Conservation (phyloP, 805 yeast genomes). For the Isabelozyma gotoi region DNA sequence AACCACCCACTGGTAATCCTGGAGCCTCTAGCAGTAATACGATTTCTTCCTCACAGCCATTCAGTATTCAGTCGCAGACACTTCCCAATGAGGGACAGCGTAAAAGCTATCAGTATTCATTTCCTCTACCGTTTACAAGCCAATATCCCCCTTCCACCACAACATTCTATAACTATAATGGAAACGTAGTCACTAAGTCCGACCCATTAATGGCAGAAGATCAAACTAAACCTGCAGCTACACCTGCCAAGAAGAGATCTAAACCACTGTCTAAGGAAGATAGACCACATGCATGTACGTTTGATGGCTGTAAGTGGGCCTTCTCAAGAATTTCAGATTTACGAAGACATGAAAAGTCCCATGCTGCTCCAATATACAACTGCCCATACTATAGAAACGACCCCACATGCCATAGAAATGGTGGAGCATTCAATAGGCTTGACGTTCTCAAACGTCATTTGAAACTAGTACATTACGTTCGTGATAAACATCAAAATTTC, state of each 20-base stretch:
- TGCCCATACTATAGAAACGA: slow-evolving; percentile 74
- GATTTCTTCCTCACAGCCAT: no score
- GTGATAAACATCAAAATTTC: slow-evolving; percentile 34
- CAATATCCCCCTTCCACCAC: background rate
- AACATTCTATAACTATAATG: background rate
- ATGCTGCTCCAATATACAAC: slow-evolving; percentile 61
- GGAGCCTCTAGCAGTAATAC: no score
- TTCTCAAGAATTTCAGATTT: slow-evolving; percentile 69
- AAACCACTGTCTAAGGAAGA: slow-evolving; percentile 3
- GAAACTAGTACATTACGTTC: slow-evolving; percentile 65
- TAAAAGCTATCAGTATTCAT: background rate
- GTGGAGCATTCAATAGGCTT: slow-evolving; percentile 70
- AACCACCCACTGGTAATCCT: no score
- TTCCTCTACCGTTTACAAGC: background rate
- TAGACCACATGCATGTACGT: slow-evolving; percentile 42
- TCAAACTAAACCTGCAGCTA: slow-evolving; percentile 1
- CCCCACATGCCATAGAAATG: slow-evolving; percentile 72
- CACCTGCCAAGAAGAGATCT: slow-evolving; percentile 5
- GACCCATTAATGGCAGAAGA: background rate
- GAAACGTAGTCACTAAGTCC: background rate
- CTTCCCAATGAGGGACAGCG: background rate
- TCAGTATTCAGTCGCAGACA: no score
- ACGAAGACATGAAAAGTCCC: slow-evolving; percentile 66
- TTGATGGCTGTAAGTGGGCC: slow-evolving; percentile 60
- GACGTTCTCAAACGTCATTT: slow-evolving; percentile 77